These are phyloP conservation scores for Alternaria gaisen DNA, from an alignment of 2,329 filamentous ascomycete species.

Conservation along the genomic window DNA sequence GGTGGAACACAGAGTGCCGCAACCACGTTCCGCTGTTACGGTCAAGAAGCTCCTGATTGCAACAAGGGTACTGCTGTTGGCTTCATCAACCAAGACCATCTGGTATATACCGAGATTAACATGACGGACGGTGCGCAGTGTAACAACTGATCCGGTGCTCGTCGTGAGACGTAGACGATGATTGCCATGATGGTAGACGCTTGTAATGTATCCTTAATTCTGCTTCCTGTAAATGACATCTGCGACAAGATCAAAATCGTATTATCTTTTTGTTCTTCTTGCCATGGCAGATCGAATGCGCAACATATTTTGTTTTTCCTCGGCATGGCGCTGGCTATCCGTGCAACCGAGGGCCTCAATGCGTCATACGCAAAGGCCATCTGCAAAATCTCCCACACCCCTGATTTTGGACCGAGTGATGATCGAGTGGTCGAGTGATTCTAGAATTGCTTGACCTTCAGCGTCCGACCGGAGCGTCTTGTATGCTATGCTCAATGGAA, in stretches of 20 bases:
- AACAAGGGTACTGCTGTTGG: conserved; percentile 13
- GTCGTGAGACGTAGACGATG: background rate
- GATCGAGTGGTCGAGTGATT: background rate
- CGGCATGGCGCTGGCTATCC: background rate
- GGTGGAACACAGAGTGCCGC: conserved; percentile 13
- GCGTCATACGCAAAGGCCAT: background rate
- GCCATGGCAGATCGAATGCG: background rate
- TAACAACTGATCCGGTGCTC: background rate
- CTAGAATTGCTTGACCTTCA: background rate
- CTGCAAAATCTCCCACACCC: background rate
- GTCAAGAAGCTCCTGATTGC: conserved; percentile 27
- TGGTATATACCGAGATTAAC: conserved; percentile 20
- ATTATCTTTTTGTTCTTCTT: background rate
- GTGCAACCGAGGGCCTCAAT: background rate
- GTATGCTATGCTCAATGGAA: background rate
- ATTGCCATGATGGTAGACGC: background rate
- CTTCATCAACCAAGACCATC: conserved; percentile 23
- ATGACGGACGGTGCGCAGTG: conserved; percentile 18
- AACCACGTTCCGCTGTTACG: conserved; percentile 25
- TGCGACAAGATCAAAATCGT: background rate
- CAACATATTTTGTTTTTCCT: background rate
- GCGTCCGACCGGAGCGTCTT: background rate
- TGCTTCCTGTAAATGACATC: background rate
- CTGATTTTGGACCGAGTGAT: background rate
- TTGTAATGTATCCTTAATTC: background rate